These are phyloP conservation scores for Suillus cothurnatus DNA, from an alignment of 768 basidiomycete genomes.

Conservation along the genomic window DNA sequence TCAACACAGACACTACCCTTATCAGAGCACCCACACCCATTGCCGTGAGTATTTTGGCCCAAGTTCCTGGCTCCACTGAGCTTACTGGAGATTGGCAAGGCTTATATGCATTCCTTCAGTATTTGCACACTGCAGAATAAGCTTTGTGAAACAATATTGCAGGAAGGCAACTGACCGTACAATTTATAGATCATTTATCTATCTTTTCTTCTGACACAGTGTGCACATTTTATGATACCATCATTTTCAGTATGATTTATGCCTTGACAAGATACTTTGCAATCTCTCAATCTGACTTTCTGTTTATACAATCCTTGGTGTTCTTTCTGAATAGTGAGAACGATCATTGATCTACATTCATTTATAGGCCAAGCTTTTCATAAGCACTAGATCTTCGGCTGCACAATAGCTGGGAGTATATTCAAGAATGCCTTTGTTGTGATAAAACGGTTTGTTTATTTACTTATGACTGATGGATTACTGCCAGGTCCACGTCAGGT, in stretches of 20 bases:
- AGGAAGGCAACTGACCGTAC: neutral
- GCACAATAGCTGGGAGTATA: neutral
- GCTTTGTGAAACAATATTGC: neutral
- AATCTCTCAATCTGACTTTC: neutral
- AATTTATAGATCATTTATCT: neutral
- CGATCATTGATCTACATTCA: neutral
- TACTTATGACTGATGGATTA: neutral
- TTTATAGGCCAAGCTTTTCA: no score
- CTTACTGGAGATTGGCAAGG: constrained; percentile 54
- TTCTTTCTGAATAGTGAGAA: neutral
- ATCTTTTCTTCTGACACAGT: neutral
- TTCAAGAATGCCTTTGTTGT: neutral
- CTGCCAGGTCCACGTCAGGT: neutral
- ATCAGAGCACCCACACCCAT: constrained; percentile 79
- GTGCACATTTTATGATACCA: neutral
- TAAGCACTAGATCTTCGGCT: neutral
- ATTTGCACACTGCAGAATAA: neutral
- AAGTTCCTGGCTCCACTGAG: constrained; percentile 57
- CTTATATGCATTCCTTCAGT: constrained; percentile 79
- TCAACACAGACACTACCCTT: constrained; percentile 95
- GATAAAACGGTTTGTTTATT: neutral
- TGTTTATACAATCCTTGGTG: neutral
- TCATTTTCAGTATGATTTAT: neutral
- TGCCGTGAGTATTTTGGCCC: constrained; percentile 62
- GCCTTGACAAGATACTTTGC: no score